Evolutionary conservation across 2,329 filamentous ascomycete genomes (phyloP).

Genomic region (Hortaea werneckii): DNA sequence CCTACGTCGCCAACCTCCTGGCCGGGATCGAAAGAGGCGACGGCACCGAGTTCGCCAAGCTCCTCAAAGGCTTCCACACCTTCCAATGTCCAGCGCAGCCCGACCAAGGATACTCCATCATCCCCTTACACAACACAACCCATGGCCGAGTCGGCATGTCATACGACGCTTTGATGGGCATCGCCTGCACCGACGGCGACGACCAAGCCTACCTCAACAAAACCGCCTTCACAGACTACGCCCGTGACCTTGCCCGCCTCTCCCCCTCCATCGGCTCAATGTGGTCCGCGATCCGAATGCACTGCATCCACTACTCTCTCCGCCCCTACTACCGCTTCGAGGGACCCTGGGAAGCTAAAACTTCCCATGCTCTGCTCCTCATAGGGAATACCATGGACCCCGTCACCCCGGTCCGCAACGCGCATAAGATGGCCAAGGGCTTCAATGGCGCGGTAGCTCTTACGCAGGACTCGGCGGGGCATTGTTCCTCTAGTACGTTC

Average conservation of each 20-base stretch:
- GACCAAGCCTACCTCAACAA: conserved; percentile 19
- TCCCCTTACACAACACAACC: conserved; percentile 5
- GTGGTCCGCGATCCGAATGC: conserved; percentile 27
- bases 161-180: conserved; percentile 18
- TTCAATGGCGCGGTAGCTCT: conserved; percentile 22
- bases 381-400: conserved; percentile 26
- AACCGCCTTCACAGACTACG: conserved; percentile 25
- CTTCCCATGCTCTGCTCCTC: conserved; percentile 20
- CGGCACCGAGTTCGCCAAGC: conserved; percentile 20
- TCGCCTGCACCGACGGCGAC: conserved; percentile 33
- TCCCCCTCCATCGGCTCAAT: conserved; percentile 28
- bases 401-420: conserved; percentile 24
- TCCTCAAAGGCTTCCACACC: conserved; percentile 10
- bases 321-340: conserved; percentile 26
- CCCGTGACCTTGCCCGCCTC: conserved; percentile 22
- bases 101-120: background rate
- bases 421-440: conserved; percentile 25
- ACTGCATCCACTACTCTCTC: conserved; percentile 30
- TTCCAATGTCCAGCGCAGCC: conserved; percentile 4
- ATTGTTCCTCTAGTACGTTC: conserved; percentile 19
- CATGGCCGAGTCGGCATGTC: background rate
- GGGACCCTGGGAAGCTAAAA: conserved; percentile 17
- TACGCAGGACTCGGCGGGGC: conserved; percentile 24
- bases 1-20: conserved; percentile 25
- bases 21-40: conserved; percentile 24